Conservation (phyloP, 2,329 filamentous ascomycete genomes). For the Sarocladium oryzae region DNA sequence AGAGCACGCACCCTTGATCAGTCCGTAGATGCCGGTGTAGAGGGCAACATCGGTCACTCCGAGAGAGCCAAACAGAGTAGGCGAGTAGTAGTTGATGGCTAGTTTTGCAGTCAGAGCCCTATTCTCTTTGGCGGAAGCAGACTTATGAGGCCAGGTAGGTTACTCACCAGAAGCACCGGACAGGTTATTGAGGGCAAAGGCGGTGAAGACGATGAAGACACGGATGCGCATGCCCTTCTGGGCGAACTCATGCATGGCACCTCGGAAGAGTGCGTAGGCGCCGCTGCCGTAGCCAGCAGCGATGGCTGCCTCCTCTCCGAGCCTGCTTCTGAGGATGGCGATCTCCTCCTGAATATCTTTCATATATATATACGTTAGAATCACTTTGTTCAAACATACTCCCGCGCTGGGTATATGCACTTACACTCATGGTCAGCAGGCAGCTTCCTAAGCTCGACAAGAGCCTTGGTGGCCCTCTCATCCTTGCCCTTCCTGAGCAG, state of each 20-base stretch:
- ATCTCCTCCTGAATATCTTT: constrained; percentile 43
- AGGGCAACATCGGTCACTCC: constrained; percentile 38
- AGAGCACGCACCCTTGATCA: constrained; percentile 42
- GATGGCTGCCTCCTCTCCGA: constrained; percentile 27
- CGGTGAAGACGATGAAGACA: constrained; percentile 28
- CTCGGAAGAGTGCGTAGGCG: constrained; percentile 26
- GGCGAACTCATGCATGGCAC: constrained; percentile 27
- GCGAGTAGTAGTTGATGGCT: constrained; percentile 68
- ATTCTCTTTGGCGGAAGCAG: background rate
- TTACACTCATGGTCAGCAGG: constrained; percentile 29
- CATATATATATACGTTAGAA: constrained; percentile 9
- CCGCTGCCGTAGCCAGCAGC: constrained; percentile 25
- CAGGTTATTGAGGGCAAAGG: constrained; percentile 34
- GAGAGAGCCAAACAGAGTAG: constrained; percentile 29
- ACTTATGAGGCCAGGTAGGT: background rate
- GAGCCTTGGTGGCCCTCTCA: constrained; percentile 23
- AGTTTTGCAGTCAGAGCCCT: background rate
- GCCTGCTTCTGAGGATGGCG: constrained; percentile 33
- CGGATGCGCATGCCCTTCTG: constrained; percentile 35
- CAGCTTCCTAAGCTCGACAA: constrained; percentile 36
- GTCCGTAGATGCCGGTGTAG: constrained; percentile 61
- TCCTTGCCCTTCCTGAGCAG: constrained; percentile 27
- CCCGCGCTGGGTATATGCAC: too few relatives aligned
- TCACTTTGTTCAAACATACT: too few relatives aligned
- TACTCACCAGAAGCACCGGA: constrained; percentile 31